Evolutionary conservation across 306 rosid species (phyloP).

Genomic region (Malus sylvestris): DNA sequence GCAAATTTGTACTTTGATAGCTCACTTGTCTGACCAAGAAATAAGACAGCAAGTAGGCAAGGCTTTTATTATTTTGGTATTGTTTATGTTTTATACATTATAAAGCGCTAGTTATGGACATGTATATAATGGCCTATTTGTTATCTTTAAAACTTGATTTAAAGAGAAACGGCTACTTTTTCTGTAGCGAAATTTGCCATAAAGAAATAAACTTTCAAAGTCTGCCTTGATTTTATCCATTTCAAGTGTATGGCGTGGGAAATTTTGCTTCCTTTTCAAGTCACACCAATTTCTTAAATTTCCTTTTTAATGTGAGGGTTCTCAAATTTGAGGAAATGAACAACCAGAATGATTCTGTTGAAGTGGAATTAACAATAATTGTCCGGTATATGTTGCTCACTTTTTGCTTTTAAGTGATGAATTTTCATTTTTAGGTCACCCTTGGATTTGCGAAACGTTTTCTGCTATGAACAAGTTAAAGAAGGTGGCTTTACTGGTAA

Average conservation of each 20-base stretch:
- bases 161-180: background rate
- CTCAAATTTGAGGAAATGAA: background rate
- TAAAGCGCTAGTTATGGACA: too few species aligned
- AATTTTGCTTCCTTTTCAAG: background rate
- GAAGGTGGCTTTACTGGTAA: constrained; percentile 97
- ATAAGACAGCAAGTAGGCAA: too few species aligned
- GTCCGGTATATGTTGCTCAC: constrained; percentile 5
- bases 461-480: constrained; percentile 98
- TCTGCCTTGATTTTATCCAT: background rate
- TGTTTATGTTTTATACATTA: too few species aligned
- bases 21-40: too few species aligned
- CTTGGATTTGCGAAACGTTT: constrained; percentile 96
- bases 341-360: background rate
- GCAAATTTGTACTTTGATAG: too few species aligned
- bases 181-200: background rate
- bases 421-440: constrained; percentile 67
- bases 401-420: constrained; percentile 1
- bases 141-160: too few species aligned
- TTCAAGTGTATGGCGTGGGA: background rate
- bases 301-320: background rate
- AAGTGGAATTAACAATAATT: constrained; percentile 6
- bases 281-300: background rate
- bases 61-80: too few species aligned
- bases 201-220: background rate
- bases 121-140: too few species aligned